These are phyloP conservation scores for Geopyxis carbonaria DNA, from an alignment of 495 filamentous ascomycete species.

Conservation along the genomic window DNA sequence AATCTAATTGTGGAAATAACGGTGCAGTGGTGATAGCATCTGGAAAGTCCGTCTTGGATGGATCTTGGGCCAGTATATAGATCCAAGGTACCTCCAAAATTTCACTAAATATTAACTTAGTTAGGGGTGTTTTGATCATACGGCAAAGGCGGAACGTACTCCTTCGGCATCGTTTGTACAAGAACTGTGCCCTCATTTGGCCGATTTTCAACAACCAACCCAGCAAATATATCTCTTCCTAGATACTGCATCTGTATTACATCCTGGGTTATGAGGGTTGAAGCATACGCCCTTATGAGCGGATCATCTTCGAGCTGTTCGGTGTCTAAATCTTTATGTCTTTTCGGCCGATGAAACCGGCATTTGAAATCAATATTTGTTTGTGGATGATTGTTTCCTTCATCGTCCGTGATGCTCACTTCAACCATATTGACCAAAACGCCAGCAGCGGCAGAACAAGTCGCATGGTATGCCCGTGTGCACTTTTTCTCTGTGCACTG, in stretches of 20 bases:
- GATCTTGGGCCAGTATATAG: constrained; percentile 51
- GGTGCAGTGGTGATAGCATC: constrained; percentile 26
- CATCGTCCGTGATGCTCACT: constrained; percentile 74
- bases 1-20: constrained; percentile 28
- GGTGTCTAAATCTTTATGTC: constrained; percentile 49
- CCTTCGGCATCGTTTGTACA: constrained; percentile 71
- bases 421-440: constrained; percentile 76
- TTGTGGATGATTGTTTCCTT: constrained; percentile 77
- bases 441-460: constrained; percentile 78
- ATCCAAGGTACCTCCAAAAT: constrained; percentile 60
- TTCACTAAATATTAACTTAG: constrained; percentile 34
- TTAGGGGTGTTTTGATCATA: too few relatives aligned
- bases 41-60: constrained; percentile 44
- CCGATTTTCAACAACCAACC: constrained; percentile 73
- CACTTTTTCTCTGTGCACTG: constrained; percentile 95
- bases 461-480: constrained; percentile 82
- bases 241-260: constrained; percentile 78
- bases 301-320: constrained; percentile 53
- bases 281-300: constrained; percentile 49
- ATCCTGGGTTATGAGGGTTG: constrained; percentile 50
- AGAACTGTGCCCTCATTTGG: constrained; percentile 56
- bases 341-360: constrained; percentile 79
- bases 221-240: constrained; percentile 75
- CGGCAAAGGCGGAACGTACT: constrained; percentile 38
- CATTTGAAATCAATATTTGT: constrained; percentile 83